These are phyloP conservation scores for Mycosphaerella sp. DNA, from an alignment of 2,329 filamentous ascomycete species.

Conservation along the genomic window DNA sequence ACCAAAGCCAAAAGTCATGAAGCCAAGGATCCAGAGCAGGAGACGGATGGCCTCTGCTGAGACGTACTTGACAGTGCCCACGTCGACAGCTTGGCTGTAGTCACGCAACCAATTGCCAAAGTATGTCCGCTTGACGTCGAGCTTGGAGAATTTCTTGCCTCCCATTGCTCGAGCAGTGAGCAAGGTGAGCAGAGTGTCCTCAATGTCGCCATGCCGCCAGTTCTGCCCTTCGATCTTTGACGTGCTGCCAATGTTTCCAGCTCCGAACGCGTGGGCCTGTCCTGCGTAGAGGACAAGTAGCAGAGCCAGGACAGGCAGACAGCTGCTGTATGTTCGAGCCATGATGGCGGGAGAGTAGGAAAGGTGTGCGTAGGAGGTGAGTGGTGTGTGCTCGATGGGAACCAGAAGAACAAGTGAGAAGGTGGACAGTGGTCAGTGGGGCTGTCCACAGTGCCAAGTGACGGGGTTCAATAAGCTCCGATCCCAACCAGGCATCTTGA, in stretches of 20 bases:
- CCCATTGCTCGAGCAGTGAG: constrained; percentile 54
- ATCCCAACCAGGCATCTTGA: no score
- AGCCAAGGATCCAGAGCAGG: constrained; percentile 79
- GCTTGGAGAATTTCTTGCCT: constrained; percentile 80
- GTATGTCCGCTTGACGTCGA: constrained; percentile 77
- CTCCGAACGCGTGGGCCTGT: constrained; percentile 38
- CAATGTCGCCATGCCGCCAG: constrained; percentile 50
- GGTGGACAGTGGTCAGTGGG: no score
- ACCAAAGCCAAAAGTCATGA: constrained; percentile 80
- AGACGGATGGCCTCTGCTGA: constrained; percentile 87
- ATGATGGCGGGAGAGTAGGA: constrained; percentile 10
- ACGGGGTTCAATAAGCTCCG: no score
- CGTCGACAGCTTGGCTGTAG: constrained; percentile 90
- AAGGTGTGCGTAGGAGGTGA: background rate
- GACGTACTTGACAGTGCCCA: constrained; percentile 85
- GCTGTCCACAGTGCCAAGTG: no score
- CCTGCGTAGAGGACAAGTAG: constrained; percentile 24
- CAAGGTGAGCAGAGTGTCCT: constrained; percentile 49
- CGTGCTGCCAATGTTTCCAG: constrained; percentile 79
- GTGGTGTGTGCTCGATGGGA: no score
- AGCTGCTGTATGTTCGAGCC: constrained; percentile 17
- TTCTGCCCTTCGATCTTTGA: constrained; percentile 51
- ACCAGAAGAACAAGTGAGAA: no score
- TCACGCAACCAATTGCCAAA: constrained; percentile 95
- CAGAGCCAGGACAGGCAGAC: constrained; percentile 22